Evolutionary conservation across 1,139 yeast species (phyloP).

Genomic region (Debaryomycetaceae sp.): DNA sequence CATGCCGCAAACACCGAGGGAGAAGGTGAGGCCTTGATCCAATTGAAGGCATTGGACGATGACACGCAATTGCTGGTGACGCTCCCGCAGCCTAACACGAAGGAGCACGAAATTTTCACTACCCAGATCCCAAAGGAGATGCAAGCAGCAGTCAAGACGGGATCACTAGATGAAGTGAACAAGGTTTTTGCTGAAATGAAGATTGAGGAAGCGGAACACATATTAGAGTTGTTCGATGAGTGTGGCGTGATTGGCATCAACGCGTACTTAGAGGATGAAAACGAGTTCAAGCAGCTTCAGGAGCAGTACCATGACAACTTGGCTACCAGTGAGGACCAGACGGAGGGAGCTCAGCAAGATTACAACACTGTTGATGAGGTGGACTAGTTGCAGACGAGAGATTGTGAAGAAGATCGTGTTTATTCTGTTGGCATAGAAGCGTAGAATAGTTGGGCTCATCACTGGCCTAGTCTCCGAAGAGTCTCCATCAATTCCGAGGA

Average conservation of each 20-base stretch:
- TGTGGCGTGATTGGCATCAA: conserved; percentile 82
- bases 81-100: conserved; percentile 57
- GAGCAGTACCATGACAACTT: conserved; percentile 39
- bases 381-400: conserved; percentile 1
- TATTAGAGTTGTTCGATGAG: conserved; percentile 70
- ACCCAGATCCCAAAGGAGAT: conserved; percentile 56
- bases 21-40: conserved; percentile 76
- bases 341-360: background rate
- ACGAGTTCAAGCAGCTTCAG: conserved; percentile 62
- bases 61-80: conserved; percentile 68
- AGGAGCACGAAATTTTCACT: conserved; percentile 51
- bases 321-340: conserved; percentile 15
- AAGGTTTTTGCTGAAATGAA: conserved; percentile 74
- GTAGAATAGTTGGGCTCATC: conserved; percentile 2
- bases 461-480: conserved; percentile 27
- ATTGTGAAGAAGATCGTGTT: background rate
- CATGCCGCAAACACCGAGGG: conserved; percentile 27
- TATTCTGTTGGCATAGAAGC: background rate
- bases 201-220: conserved; percentile 74
- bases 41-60: conserved; percentile 84
- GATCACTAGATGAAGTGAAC: conserved; percentile 74
- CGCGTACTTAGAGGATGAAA: conserved; percentile 71
- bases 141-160: conserved; percentile 73
- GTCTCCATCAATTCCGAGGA: conserved; percentile 28
- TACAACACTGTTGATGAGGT: conserved; percentile 8